Base-by-base conservation (phyloP, 2,329 filamentous ascomycete species). In the Cordyceps fumosorosea region DNA sequence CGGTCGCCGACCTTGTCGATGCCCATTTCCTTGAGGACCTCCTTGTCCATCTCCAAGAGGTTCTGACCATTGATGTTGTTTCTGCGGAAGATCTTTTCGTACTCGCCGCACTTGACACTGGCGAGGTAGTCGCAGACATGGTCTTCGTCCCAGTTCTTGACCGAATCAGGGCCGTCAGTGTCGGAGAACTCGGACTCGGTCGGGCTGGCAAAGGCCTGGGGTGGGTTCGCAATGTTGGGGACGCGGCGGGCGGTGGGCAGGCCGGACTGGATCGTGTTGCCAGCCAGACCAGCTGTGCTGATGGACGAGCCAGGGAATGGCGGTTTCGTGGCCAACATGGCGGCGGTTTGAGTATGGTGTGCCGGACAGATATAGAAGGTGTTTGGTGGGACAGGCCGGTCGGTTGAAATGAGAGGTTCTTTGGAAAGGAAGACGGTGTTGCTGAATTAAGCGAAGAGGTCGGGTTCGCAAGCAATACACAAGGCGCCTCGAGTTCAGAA, bases 21-120 rank as follows among this genome's bases (percentile, higher is more conserved):
- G 50, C 95, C 95, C 86, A 99, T 96, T 75, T 99, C 95, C 75
- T 96, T 96, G 66, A 99, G 82, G 47, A 96, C 91, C 62, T 92
- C 89, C 80, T 96, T 96, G 76, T 99, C 95, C 82, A 97, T 93
- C 77, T 99, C 95, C 68, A 99, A 83, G 51, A 99, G 81, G 72
- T 96, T 97, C 77, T 97, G 92, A 70, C 95, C 95, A 72, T 95
- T 99, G 79, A 99, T 97, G 75, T 98, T 91, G 74, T 99, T 96
- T 72, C 87, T 87, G 76, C 90, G 77, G 76, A 97, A 97, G 29
- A 96, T 76, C 70, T 90, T 87, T 73, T 96, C 92, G 76, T 99
- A 98, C 72, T 98, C 92, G 68, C 89, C 88, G 72, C 93, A 98
- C 72, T 96, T 93, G 72, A 99, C 93, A 69, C 86, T 92, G 69